Base-by-base conservation (phyloP, 352 stramenopile species). In the Thraustochytrium sp. region DNA sequence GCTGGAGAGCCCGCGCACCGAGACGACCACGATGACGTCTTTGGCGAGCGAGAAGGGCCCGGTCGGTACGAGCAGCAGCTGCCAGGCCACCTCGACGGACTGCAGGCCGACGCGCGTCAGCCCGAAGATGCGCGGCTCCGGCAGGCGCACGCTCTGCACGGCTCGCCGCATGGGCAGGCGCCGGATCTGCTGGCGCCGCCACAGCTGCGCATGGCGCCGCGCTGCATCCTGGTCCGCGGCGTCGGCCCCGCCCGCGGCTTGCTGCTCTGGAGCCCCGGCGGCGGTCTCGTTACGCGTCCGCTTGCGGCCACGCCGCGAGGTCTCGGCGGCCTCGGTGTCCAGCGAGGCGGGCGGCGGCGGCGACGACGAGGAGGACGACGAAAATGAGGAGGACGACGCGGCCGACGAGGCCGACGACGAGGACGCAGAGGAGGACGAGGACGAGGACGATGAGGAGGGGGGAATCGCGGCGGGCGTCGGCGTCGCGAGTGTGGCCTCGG, bases 51-150 rank as follows among this genome's bases (percentile, higher is more conserved):
- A 75, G 44, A 53, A 75, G 16, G 34, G 62, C 16, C 62, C 62
- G 5, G 62, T 75, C 4, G 62, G 62, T 1, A 75, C 62, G n/a
- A 75, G 34, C 8, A 75, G 38, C n/a, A 75, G 21, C 62, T 75
- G 36, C 62, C 62, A 75, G n/a, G 62, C 3, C 13, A 75, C 62
- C 23, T 53, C 9, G 4, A 75, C 3, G 59, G 59, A 72, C 62
- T 38, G 5, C 9, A 23, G 2, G 13, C 34, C 38, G 21, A 34
- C 38, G 62, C 36, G 62, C n/a, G 3, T 4, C 16, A 75, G 62
- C 36, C 18, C 5, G 44, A 36, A 53, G 38, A 75, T 75, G 38
- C 62, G 38, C 26, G 44, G 38, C 44, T 75, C 62, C 5, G 62
- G 62, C 38, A 75, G 38, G 21, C 62, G 62, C 13, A 75, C 62